Conservation (phyloP, 192 early-diverging fungal species). For the Entomortierella chlamydospora region DNA sequence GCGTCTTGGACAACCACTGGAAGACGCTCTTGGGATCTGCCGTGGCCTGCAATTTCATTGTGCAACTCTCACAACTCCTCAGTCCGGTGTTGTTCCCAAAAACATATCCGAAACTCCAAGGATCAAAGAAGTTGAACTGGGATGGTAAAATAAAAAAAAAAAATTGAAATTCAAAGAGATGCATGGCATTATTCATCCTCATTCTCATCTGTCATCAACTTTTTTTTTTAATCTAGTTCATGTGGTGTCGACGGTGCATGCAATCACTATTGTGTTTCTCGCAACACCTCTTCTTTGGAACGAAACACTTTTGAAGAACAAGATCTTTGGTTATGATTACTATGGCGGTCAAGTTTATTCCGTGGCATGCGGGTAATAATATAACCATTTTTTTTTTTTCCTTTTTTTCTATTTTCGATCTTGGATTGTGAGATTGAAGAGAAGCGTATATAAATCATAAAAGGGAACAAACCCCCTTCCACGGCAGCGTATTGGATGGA, state of each 20-base stretch:
- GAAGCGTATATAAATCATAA: too few species aligned
- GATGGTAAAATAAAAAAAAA: conserved; percentile 31
- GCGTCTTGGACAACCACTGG: conserved; percentile 73
- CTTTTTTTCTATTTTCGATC: too few species aligned
- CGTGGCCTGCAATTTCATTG: conserved; percentile 65
- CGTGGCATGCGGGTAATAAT: conserved; percentile 81
- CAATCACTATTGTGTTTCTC: conserved; percentile 71
- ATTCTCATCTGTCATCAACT: conserved; percentile 1
- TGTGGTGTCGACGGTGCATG: conserved; percentile 83
- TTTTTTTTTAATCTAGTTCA: conserved; percentile 60
- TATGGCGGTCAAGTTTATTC: conserved; percentile 82
- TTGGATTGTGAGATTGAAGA: too few species aligned
- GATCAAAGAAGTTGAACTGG: conserved; percentile 64
- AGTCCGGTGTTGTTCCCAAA: conserved; percentile 74
- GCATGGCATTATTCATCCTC: neutral
- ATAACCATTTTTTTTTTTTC: neutral
- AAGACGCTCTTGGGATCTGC: conserved; percentile 64
- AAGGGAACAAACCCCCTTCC: neutral
- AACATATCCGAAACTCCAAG: conserved; percentile 70
- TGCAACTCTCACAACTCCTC: conserved; percentile 69
- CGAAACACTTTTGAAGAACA: conserved; percentile 70
- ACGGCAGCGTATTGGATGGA: too few species aligned
- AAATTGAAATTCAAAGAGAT: neutral
- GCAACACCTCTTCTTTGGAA: conserved; percentile 78
- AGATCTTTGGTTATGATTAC: conserved; percentile 76